Evolutionary conservation across 2,329 filamentous ascomycete genomes (phyloP).

Genomic region (Xylaria sp.): DNA sequence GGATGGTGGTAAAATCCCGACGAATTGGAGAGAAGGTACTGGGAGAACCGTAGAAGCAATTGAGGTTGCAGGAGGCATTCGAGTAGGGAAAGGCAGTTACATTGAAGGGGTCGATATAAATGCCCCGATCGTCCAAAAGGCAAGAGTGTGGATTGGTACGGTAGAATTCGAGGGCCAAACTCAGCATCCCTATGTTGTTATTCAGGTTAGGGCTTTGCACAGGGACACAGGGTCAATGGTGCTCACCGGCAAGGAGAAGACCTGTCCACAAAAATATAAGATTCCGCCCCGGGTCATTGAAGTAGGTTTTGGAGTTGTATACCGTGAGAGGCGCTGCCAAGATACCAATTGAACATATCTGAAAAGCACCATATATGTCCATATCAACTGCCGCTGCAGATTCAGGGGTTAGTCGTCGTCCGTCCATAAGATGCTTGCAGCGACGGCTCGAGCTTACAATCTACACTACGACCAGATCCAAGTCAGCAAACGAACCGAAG

Average conservation of each 20-base stretch:
- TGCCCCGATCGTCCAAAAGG: conserved; percentile 34
- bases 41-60: conserved; percentile 35
- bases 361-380: conserved; percentile 64
- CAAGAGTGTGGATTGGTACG: conserved; percentile 45
- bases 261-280: conserved; percentile 62
- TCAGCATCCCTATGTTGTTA: conserved; percentile 45
- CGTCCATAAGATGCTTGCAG: too few relatives aligned
- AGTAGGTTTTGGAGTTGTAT: conserved; percentile 57
- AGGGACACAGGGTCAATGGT: background rate
- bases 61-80: conserved; percentile 40
- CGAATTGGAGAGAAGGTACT: conserved; percentile 54
- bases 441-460: conserved; percentile 40
- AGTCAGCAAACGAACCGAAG: background rate
- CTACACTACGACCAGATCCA: conserved; percentile 27
- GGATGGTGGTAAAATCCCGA: conserved; percentile 50
- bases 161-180: conserved; percentile 60
- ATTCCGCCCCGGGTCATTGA: conserved; percentile 57
- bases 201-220: background rate
- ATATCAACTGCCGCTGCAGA: conserved; percentile 56
- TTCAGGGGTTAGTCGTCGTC: background rate
- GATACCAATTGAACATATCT: conserved; percentile 61
- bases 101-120: conserved; percentile 30
- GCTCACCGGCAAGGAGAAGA: conserved; percentile 53
- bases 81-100: conserved; percentile 39
- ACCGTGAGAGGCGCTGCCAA: conserved; percentile 59